Evolutionary conservation across 1,284 basidiomycete species (phyloP), one percentile per base, ranked within the genome.

Genomic region (Agroathelia rolfsii): DNA sequence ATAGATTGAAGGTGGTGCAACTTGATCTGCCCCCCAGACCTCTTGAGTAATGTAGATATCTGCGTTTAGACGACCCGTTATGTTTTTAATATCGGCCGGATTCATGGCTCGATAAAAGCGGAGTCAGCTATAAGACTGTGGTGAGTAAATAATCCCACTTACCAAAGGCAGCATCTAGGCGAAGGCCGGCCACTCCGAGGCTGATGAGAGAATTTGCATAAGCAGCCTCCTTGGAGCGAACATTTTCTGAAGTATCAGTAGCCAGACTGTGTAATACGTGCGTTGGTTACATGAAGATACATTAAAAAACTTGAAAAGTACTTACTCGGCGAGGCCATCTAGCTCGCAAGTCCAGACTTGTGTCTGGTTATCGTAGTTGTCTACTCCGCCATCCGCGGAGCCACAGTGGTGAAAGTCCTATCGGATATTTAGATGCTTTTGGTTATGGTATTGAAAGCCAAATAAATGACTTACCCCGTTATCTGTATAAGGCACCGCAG

Each of bases 391-490:
- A 3, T 50, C 51, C 30, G 69, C 62, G 10, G n/a, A 39, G 16
- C 74, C 72, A 41, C 76, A 79, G 43, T 76, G 64, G 43, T 79
- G 76, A 52, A 79, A 79, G 49, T 78, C 62, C 58, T 71, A 18
- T 16, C 32, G 21, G 25, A 13, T 28, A 10, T 33, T 18, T n/a
- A n/a, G n/a, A n/a, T n/a, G n/a, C n/a, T n/a, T n/a, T n/a, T n/a
- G n/a, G n/a, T n/a, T n/a, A n/a, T n/a, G n/a, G n/a, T n/a, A n/a
- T n/a, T n/a, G n/a, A n/a, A n/a, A n/a, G n/a, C n/a, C n/a, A n/a
- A n/a, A n/a, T n/a, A n/a, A n/a, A n/a, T n/a, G n/a, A n/a, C n/a
- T n/a, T n/a, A n/a, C n/a, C n/a, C n/a, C n/a, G n/a, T n/a, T n/a
- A n/a, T n/a, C n/a, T n/a, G n/a, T n/a, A n/a, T n/a, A n/a, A 30